Percentiles rank a stretch among this genome's conserved stretches.
These are phyloP conservation scores for Neonectria punicea DNA, from an alignment of 2,329 filamentous ascomycete genomes.

Conservation along the genomic window DNA sequence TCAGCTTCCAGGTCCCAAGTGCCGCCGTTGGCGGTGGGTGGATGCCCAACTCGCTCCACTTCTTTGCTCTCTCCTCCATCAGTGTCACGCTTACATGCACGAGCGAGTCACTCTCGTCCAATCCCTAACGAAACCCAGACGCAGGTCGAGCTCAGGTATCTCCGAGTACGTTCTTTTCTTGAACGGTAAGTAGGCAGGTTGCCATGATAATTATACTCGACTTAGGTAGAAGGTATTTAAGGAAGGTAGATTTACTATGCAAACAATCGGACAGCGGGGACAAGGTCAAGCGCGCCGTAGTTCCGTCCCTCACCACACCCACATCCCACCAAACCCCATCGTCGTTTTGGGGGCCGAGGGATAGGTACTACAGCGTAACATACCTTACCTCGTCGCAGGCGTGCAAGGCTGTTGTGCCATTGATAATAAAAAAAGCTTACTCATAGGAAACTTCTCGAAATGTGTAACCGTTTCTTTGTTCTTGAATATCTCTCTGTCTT, in stretches of 20 bases:
- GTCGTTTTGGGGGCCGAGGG: neutral
- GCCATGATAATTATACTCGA: neutral
- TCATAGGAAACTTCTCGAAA: neutral
- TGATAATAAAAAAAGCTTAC: neutral
- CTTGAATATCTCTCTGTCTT: neutral
- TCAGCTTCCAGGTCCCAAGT: neutral
- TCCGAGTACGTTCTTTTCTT: too few species aligned
- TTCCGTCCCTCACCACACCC: neutral
- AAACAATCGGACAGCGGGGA: too few species aligned
- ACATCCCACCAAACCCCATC: neutral
- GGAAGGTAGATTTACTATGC: neutral
- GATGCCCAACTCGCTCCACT: conserved; percentile 4
- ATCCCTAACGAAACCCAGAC: neutral
- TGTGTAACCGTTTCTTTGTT: neutral
- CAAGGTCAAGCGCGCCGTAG: neutral
- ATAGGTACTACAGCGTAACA: neutral
- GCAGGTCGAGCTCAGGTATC: neutral
- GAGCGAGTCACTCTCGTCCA: neutral
- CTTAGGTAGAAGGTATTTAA: too few species aligned
- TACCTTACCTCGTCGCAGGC: too few species aligned
- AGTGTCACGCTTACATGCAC: neutral
- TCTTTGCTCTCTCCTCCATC: neutral
- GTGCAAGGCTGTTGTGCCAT: neutral
- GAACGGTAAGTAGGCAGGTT: too few species aligned
- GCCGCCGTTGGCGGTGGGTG: conserved; percentile 1